Evolutionary conservation across 2,329 filamentous ascomycete genomes (phyloP), one percentile per base, ranked within the genome.

Genomic region (Sporothrix brunneoviolacea): DNA sequence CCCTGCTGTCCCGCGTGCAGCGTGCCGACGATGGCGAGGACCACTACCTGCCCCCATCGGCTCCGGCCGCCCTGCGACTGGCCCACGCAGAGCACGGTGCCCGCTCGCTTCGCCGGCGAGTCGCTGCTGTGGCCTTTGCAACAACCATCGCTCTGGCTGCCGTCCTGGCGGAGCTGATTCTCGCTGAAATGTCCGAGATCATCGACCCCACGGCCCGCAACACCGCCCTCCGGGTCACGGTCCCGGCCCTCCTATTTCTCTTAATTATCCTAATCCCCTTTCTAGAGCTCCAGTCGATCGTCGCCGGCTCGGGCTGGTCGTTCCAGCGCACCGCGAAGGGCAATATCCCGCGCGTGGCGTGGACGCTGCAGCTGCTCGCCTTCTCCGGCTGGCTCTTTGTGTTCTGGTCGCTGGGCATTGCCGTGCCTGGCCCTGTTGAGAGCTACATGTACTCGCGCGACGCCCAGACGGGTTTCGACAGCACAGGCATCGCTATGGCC

Each of bases 131-230:
- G 51, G 82, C 86, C 2, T 94, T 94, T 65, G 83, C 86, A 7
- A 77, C 81, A 1, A 94, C 87, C 9, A 79, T 93, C 32, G 88
- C 82, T 1, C 74, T 94, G 8, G 85, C 88, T 6, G 78, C 84
- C 33, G 86, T 91, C 2, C 72, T 95, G 40, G 88, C 83, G 3
- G 84, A 91, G 66, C 70, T 95, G 57, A 86, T 95, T 40, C 75
- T 95, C 8, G 89, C 87, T 59, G 89, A 95, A 67, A 88, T 95
- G 38, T 82, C 86, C 22, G 87, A 88, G 60, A 75, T 85, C 5
- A 75, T 88, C n/a, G 77, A 84, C 56, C 75, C 82, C 7, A 71
- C 73, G 28, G 87, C 86, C 12, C 75, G 88, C 53, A 78, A 77
- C 19, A 63, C 85, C 24, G 87, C 84, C 19, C 72, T 94, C 57